Conservation (phyloP, 768 basidiomycete species). For the Trametes cinnabarina region DNA sequence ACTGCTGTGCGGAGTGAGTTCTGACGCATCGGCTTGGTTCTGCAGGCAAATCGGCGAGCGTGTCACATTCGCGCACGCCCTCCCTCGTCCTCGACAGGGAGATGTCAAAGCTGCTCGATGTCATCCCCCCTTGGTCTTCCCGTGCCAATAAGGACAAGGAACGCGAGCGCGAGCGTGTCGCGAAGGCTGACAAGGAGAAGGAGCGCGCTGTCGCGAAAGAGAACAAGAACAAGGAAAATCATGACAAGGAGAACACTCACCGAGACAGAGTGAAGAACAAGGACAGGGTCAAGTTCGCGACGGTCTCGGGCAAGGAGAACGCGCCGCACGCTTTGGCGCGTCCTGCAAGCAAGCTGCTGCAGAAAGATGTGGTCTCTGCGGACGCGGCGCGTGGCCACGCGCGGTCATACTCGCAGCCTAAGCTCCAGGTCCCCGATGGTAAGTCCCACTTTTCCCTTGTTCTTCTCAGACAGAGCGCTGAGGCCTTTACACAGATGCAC, state of each 20-base stretch:
- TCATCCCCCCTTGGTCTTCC: conserved; percentile 35
- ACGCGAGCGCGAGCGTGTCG: too few species aligned
- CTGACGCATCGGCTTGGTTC: background rate
- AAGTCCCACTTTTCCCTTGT: too few species aligned
- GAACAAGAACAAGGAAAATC: conserved; percentile 13
- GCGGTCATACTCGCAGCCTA: conserved; percentile 38
- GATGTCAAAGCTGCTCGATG: conserved; percentile 32
- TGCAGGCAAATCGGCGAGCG: conserved; percentile 37
- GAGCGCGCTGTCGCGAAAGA: conserved; percentile 1
- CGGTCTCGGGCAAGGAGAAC: conserved; percentile 15
- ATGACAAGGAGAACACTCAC: conserved; percentile 3
- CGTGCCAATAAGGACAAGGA: conserved; percentile 22
- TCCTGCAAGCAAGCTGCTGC: background rate
- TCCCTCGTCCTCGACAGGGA: conserved; percentile 32
- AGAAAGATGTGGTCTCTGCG: background rate
- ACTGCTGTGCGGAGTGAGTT: background rate
- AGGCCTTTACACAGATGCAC: too few species aligned
- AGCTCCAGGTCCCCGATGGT: conserved; percentile 24
- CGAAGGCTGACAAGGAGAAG: conserved; percentile 15
- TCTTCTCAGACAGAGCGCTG: too few species aligned
- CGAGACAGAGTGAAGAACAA: conserved; percentile 4
- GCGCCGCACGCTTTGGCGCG: background rate
- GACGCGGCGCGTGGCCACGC: conserved; percentile 9
- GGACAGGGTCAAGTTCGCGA: background rate
- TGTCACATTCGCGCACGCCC: conserved; percentile 20